Evolutionary conservation across 495 filamentous ascomycete species (phyloP).

Genomic region (Elasticomyces elasticus): DNA sequence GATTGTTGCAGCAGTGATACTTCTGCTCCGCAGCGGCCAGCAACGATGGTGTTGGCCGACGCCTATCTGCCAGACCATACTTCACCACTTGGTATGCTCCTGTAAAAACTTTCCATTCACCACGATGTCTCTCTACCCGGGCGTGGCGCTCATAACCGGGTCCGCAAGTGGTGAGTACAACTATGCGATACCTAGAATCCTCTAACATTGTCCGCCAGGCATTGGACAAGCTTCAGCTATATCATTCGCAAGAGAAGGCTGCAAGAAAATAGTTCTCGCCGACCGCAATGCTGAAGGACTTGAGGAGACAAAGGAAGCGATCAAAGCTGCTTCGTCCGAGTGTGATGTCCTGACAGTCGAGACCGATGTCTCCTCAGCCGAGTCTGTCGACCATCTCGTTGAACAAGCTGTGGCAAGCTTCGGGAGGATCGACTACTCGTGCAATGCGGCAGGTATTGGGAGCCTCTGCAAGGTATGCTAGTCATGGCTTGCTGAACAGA

Average conservation of each 20-base stretch:
- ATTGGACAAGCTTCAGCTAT: conserved; percentile 46
- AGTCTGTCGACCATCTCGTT: conserved; percentile 36
- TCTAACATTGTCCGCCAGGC: conserved; percentile 32
- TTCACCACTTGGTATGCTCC: background rate
- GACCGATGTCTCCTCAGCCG: conserved; percentile 38
- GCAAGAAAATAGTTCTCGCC: conserved; percentile 40
- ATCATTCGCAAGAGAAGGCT: conserved; percentile 43
- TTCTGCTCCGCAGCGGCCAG: background rate
- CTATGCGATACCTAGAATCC: background rate
- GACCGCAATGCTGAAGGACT: conserved; percentile 37
- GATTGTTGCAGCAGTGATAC: background rate
- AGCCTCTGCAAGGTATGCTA: background rate
- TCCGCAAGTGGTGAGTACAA: conserved; percentile 1
- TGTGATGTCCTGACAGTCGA: conserved; percentile 26
- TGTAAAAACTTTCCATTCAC: no score
- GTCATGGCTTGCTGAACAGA: background rate
- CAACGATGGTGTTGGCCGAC: background rate
- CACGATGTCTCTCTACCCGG: conserved; percentile 13
- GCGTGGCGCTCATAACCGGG: conserved; percentile 8
- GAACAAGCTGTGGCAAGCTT: conserved; percentile 28
- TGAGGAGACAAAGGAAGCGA: conserved; percentile 27
- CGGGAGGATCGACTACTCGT: conserved; percentile 43
- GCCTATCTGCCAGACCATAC: background rate
- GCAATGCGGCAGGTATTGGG: conserved; percentile 39
- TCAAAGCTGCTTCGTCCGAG: conserved; percentile 29